Base-by-base conservation (phyloP, 2,329 filamentous ascomycete species). In the Colletotrichum chlorophyti region DNA sequence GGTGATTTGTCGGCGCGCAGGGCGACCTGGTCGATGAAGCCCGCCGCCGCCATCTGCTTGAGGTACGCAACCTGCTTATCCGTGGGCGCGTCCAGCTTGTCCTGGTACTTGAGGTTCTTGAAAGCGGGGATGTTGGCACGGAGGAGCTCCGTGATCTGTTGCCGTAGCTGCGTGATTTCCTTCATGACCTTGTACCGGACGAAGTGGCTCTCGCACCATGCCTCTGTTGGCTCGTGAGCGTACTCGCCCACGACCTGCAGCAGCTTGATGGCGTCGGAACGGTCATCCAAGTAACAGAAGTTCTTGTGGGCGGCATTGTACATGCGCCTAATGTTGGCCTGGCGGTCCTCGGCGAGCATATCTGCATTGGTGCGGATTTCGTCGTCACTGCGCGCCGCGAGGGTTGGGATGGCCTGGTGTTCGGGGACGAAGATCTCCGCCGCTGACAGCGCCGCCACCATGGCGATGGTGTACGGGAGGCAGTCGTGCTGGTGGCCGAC, bases 1-100 rank as follows among this genome's bases (percentile, higher is more conserved):
- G 92, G 91, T 0, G 91, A 83, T n/a, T 92, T 79, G 72, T 99
- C 94, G 4, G 91, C 91, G 60, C 95, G 91, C 65, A 98, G 93
- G 41, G 95, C 95, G 35, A 99, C 84, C 65, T 97, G 91, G 73
- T 99, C 95, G 68, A 98, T 87, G 76, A 97, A 98, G 1, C 94
- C 95, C 0, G 92, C 90, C 0, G 94, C 91, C 19, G 91, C 87
- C 76, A 98, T 96, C 70, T 97, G 91, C 72, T 96, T 96, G 24
- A 99, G 79, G 1, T 91, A 87, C 42, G 88, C 87, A 24, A 96
- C 79, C 68, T 93, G 89, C 64, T 87, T 89, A 6, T 86, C 77
- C 0, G 84, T 83, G 0, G 86, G 86, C 0, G 80, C 79, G 43
- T 82, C 78, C 3, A 89, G 77, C 65, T 80, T 82, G 26, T 86